These are phyloP conservation scores for Trifolium subterraneum DNA, from an alignment of 306 rosid genomes.

Conservation along the genomic window DNA sequence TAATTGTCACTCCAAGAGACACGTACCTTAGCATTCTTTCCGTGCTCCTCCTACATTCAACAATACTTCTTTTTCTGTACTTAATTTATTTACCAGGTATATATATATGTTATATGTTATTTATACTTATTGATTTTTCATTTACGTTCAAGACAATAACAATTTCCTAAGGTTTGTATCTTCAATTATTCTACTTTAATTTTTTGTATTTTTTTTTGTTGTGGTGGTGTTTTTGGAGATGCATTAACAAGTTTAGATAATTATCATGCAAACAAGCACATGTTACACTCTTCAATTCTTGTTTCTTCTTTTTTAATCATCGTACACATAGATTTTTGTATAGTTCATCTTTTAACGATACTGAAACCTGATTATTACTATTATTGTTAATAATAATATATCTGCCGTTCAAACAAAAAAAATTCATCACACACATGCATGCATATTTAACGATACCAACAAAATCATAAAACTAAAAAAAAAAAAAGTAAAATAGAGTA, in stretches of 20 bases:
- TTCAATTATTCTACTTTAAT: slow-evolving; percentile 28
- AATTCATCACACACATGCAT: too few relatives aligned
- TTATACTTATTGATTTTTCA: slow-evolving; percentile 51
- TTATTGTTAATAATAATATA: too few relatives aligned
- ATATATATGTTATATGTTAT: slow-evolving; percentile 38
- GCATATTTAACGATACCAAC: slow-evolving; percentile 19
- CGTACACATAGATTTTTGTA: neutral
- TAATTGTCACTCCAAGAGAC: slow-evolving; percentile 45
- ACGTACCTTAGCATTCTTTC: slow-evolving; percentile 58
- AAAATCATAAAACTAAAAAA: neutral
- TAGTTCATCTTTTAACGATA: too few relatives aligned
- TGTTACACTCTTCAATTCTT: neutral
- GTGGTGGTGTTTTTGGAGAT: neutral
- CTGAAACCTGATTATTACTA: too few relatives aligned
- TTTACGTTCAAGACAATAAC: slow-evolving; percentile 39
- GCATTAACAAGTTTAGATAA: neutral
- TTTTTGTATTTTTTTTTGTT: neutral
- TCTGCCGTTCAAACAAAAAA: too few relatives aligned
- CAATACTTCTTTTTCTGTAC: slow-evolving; percentile 11
- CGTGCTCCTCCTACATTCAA: slow-evolving; percentile 50
- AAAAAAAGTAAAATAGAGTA: neutral
- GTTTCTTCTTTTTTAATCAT: slow-evolving; percentile 2
- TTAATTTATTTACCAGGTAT: neutral
- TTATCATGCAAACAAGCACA: neutral
- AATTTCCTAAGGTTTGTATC: slow-evolving; percentile 45